These are phyloP conservation scores for Rhodotorula glutinis DNA, from an alignment of 1,284 basidiomycete genomes.

Conservation along the genomic window DNA sequence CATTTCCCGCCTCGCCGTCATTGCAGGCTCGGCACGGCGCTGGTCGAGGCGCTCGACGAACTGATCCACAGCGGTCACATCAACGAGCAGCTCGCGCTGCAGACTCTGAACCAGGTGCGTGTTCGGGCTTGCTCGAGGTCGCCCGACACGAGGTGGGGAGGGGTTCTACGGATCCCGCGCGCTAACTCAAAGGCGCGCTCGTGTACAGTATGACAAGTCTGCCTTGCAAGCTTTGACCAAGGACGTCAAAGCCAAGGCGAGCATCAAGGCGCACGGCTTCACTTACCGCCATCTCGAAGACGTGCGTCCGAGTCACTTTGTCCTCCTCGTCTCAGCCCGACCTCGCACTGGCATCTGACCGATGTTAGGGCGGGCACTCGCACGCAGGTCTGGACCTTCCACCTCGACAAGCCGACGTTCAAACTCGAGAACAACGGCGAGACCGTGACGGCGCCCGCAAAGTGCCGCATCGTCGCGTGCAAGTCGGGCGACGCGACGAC, in stretches of 20 bases:
- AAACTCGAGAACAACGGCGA: slow-evolving; percentile 79
- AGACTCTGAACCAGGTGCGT: slow-evolving; percentile 87
- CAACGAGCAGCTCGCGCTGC: slow-evolving; percentile 95
- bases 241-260: slow-evolving; percentile 87
- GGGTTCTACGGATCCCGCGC: not conserved
- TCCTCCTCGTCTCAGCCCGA: not conserved
- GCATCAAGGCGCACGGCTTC: slow-evolving; percentile 82
- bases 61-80: slow-evolving; percentile 95
- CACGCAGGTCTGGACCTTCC: slow-evolving; percentile 83
- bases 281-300: slow-evolving; percentile 95
- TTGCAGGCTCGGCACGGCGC: slow-evolving; percentile 85
- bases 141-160: not conserved
- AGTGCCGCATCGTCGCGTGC: slow-evolving; percentile 93
- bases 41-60: slow-evolving; percentile 98
- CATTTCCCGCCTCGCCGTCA: not conserved
- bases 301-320: slow-evolving; percentile 28
- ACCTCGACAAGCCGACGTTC: slow-evolving; percentile 84
- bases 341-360: not conserved
- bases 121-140: too few species aligned
- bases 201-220: slow-evolving; percentile 82
- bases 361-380: not conserved
- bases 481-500: slow-evolving; percentile 62
- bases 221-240: slow-evolving; percentile 84
- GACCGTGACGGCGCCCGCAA: slow-evolving; percentile 52
- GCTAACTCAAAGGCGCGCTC: not conserved